Base-by-base conservation (phyloP, 2,329 filamentous ascomycete species). In the Arthrobotrys megalospora region DNA sequence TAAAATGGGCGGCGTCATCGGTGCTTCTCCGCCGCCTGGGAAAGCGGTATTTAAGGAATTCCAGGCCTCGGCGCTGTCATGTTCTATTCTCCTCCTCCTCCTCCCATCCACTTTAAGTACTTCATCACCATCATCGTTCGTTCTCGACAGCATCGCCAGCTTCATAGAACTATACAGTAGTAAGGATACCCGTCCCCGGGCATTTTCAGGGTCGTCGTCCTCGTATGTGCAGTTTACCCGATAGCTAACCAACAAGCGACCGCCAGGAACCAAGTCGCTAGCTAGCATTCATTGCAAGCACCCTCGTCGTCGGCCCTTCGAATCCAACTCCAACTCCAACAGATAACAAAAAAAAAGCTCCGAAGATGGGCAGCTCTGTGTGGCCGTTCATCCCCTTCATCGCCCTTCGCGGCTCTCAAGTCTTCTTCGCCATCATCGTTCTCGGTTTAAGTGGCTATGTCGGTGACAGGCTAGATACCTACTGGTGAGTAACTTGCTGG, bases 401-500 rank as follows among this genome's bases (percentile, higher is more conserved):
- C 10, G 76, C 76, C 62, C 75, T 84, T 48, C 82, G 83, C 19
- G 72, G 70, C 12, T 63, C 82, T 12, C 83, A 84, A 60, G 55
- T 83, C 36, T 60, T 83, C 62, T 82, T 83, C 62, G 80, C 81
- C 38, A 55, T 83, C 21, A 65, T 83, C 2, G 60, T 81, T 6
- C 79, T 84, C 21, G 82, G 79, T 7, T 75, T 83, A 11, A 81
- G 81, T 10, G 81, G 80, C 1, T 83, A 82, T 55, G 32, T 81
- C 24, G 63, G 75, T 14, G 67, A 41, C 28, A 10, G 63, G 43
- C 8, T 50, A 12, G 67, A 62, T 7, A 19, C 0, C 16, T 47
- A 21, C n/a, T 78, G 75, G 75, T 78, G 34, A 68, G 67, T 68
- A 24, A 5, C 43, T 16, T 36, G 6, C 47, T 45, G 10, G 12